phyloP scores from a whole-genome alignment of 23 red algal genomes.

The Pyropia yezoensis region DNA sequence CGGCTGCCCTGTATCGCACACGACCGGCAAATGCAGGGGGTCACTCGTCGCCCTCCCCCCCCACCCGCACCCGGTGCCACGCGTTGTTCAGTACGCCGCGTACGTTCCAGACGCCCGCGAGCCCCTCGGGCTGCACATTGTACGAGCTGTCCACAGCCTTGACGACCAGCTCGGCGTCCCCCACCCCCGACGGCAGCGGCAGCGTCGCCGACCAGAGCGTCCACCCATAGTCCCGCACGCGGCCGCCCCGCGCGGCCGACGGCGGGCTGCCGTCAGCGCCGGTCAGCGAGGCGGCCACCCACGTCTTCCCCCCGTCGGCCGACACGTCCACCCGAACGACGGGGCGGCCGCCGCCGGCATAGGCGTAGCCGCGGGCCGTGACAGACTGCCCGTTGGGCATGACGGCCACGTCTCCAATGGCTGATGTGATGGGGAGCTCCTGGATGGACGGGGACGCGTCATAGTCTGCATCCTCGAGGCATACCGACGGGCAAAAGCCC shows the following conservation, averaged over 20 bases:
- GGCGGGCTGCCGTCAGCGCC: neutral
- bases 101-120: slow-evolving; percentile 59
- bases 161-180: slow-evolving; percentile 15
- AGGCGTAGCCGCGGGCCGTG: slow-evolving; percentile 54
- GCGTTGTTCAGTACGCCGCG: slow-evolving; percentile 75
- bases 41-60: neutral
- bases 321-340: slow-evolving; percentile 49
- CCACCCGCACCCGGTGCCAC: slow-evolving; percentile 54
- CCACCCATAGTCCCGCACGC: slow-evolving; percentile 47
- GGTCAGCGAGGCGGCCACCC: slow-evolving; percentile 32
- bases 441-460: slow-evolving; percentile 62
- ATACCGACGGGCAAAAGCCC: slow-evolving; percentile 23
- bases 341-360: slow-evolving; percentile 48
- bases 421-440: slow-evolving; percentile 70
- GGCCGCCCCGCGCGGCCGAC: neutral
- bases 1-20: no score
- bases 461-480: slow-evolving; percentile 38
- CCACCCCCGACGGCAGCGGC: slow-evolving; percentile 5
- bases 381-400: neutral
- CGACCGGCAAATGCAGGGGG: no score
- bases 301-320: slow-evolving; percentile 52
- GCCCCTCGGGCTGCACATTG: slow-evolving; percentile 57
- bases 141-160: slow-evolving; percentile 59
- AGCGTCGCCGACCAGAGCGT: slow-evolving; percentile 48
- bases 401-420: slow-evolving; percentile 23